phyloP scores from a whole-genome alignment of 1,139 yeast species.

The Blastobotrys arbuscula region DNA sequence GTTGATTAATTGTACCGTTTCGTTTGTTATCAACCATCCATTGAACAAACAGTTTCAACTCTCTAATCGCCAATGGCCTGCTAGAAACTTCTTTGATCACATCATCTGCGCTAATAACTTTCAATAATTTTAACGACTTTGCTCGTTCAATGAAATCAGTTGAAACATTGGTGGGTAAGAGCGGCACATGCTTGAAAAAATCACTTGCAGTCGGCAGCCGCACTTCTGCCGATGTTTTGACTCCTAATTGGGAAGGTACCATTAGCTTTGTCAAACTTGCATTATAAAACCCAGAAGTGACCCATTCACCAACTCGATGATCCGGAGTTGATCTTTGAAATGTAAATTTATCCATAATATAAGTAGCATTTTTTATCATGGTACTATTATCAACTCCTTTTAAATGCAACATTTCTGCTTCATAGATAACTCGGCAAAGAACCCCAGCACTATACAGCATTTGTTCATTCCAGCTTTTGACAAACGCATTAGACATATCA shows the following conservation, averaged over 20 bases:
- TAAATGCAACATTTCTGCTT: constrained; percentile 30
- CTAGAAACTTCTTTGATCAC: constrained; percentile 27
- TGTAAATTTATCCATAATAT: constrained; percentile 31
- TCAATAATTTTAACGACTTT: constrained; percentile 24
- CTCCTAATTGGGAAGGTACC: constrained; percentile 34
- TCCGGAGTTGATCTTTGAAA: constrained; percentile 37
- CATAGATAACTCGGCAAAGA: constrained; percentile 35
- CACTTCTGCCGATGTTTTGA: constrained; percentile 30
- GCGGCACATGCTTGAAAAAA: constrained; percentile 31
- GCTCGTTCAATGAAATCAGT: constrained; percentile 30
- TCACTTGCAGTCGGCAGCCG: constrained; percentile 23
- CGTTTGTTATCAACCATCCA: constrained; percentile 22
- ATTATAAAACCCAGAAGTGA: constrained; percentile 36
- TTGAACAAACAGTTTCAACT: constrained; percentile 21
- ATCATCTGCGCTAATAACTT: constrained; percentile 26
- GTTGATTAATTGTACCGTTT: constrained; percentile 12
- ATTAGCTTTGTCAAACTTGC: constrained; percentile 25
- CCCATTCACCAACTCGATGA: constrained; percentile 31
- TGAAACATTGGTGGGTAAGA: constrained; percentile 27
- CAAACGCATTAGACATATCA: constrained; percentile 39
- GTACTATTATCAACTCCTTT: constrained; percentile 4
- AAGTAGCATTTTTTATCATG: constrained; percentile 23
- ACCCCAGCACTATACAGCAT: constrained; percentile 38
- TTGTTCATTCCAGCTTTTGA: constrained; percentile 39
- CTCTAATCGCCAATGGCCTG: constrained; percentile 23